Percentiles rank a stretch among this genome's conserved stretches.
phyloP scores from a whole-genome alignment of 306 rosid species.

The Pyrus communis region DNA sequence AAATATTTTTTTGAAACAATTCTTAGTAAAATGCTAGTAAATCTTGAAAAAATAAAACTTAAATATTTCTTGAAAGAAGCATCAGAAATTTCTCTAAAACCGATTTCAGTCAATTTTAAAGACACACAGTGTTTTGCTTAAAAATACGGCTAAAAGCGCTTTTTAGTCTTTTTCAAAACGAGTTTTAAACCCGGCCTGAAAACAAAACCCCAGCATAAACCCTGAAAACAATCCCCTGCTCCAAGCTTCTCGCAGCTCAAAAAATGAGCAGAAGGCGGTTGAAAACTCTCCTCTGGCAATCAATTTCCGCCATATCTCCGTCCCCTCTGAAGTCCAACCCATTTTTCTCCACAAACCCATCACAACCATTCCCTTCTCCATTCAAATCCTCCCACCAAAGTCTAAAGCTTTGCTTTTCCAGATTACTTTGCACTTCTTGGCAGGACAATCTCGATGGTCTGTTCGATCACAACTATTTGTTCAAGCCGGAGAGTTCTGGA shows the following conservation, averaged over 20 bases:
- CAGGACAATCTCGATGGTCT: constrained; percentile 43
- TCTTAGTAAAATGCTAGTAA: no score
- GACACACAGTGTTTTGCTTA: no score
- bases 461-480: constrained; percentile 27
- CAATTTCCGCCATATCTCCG: constrained; percentile 23
- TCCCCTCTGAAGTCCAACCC: background rate
- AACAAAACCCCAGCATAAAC: background rate
- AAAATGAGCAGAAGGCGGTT: constrained; percentile 47
- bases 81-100: no score
- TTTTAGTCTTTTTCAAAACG: no score
- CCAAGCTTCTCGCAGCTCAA: background rate
- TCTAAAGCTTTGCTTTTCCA: constrained; percentile 1
- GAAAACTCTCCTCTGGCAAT: constrained; percentile 17
- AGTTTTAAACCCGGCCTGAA: background rate
- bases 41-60: no score
- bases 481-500: constrained; percentile 11
- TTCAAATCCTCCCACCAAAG: background rate
- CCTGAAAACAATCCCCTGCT: background rate
- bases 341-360: background rate
- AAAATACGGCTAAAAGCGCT: no score
- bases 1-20: no score
- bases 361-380: background rate
- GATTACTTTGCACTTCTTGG: constrained; percentile 15
- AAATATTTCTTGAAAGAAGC: no score
- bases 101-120: no score